A percentile compares a stretch with the other conserved stretches of the same genome.
These are phyloP conservation scores for Kluyveromyces dobzhanskii DNA, from an alignment of 805 yeast species.

Conservation along the genomic window DNA sequence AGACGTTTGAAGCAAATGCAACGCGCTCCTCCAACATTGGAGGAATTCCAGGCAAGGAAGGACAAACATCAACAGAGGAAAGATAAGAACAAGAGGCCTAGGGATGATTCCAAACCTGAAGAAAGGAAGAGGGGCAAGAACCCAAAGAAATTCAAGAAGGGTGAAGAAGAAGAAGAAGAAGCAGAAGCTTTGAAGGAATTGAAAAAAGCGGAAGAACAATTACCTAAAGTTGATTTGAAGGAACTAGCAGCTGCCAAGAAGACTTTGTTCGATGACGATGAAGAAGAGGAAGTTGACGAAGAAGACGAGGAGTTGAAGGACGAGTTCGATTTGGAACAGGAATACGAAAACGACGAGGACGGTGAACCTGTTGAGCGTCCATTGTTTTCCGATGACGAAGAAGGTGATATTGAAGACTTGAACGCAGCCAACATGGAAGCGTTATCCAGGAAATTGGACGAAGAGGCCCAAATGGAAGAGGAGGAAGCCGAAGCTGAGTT, in stretches of 20 bases:
- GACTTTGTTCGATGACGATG: conserved; percentile 60
- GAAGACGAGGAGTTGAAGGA: conserved; percentile 29
- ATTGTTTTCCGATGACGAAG: conserved; percentile 76
- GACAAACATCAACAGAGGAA: conserved; percentile 30
- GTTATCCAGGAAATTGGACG: conserved; percentile 59
- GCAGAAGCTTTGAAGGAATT: conserved; percentile 16
- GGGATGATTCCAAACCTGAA: conserved; percentile 21
- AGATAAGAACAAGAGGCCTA: conserved; percentile 30
- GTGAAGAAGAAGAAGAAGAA: conserved; percentile 20
- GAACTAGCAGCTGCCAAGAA: conserved; percentile 64
- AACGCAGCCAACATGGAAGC: conserved; percentile 83
- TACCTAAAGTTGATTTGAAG: conserved; percentile 61
- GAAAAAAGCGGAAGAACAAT: conserved; percentile 36
- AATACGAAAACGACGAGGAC: conserved; percentile 36
- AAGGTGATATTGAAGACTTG: conserved; percentile 56
- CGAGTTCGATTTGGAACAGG: conserved; percentile 54
- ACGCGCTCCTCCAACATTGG: conserved; percentile 83
- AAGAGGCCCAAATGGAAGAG: conserved; percentile 49
- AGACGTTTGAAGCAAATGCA: conserved; percentile 90
- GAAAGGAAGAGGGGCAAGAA: conserved; percentile 13
- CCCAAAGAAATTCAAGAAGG: conserved; percentile 18
- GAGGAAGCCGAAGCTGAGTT: conserved; percentile 55
- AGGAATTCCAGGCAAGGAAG: conserved; percentile 62
- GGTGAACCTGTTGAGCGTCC: conserved; percentile 40
- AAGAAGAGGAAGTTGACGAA: too few species aligned